Evolutionary conservation across 1,284 basidiomycete species (phyloP).

Genomic region (Austroboletus niveus): DNA sequence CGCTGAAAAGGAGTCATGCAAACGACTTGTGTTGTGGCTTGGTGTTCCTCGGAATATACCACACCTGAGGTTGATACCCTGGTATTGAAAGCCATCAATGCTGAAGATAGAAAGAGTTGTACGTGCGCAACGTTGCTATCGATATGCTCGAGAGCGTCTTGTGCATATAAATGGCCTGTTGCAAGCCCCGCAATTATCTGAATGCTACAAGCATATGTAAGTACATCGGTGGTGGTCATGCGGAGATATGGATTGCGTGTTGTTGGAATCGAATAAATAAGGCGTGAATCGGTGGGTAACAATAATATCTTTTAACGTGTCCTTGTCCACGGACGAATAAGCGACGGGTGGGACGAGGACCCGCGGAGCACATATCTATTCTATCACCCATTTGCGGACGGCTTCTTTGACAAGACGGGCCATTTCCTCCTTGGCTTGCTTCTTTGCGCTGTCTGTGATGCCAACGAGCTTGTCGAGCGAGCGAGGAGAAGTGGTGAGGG

Average conservation of each 20-base stretch:
- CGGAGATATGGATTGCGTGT: conserved; percentile 2
- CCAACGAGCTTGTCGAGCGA: conserved; percentile 71
- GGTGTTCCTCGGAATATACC: too few relatives aligned
- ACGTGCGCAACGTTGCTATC: too few relatives aligned
- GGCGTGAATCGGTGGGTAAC: neutral
- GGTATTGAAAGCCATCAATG: too few relatives aligned
- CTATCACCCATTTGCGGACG: conserved; percentile 66
- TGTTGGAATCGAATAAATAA: conserved; percentile 20
- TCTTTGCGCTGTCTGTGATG: conserved; percentile 76
- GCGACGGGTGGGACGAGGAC: too few relatives aligned
- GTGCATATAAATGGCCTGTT: too few relatives aligned
- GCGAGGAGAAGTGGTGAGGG: conserved; percentile 64
- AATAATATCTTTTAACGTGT: neutral
- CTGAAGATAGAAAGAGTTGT: too few relatives aligned
- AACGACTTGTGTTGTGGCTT: too few relatives aligned
- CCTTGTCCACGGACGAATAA: neutral
- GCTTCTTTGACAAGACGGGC: conserved; percentile 63
- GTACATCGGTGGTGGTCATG: conserved; percentile 15
- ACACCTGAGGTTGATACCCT: too few relatives aligned
- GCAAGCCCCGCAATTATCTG: conserved; percentile 8
- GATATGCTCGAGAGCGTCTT: too few relatives aligned
- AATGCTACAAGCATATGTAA: conserved; percentile 22
- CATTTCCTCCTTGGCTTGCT: conserved; percentile 74
- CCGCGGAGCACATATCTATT: conserved; percentile 11
- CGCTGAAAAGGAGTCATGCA: too few relatives aligned